Base-by-base conservation (phyloP, 371 early-diverging fungal genomes). In the Rhizopus sp. region DNA sequence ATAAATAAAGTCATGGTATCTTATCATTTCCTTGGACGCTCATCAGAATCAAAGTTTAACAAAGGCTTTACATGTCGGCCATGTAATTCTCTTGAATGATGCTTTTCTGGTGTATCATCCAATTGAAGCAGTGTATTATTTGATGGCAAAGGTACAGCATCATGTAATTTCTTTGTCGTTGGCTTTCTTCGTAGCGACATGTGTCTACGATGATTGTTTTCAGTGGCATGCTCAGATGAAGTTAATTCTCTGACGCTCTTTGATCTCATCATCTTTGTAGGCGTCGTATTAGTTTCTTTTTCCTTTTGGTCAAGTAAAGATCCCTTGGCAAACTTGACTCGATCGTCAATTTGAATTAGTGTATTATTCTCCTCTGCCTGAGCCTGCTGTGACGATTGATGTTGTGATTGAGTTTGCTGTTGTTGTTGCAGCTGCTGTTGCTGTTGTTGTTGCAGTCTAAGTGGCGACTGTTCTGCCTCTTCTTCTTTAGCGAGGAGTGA, bases 31-130 rank as follows among this genome's bases (percentile, higher is more conserved):
- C n/a, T 46, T 17, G 46, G 29, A 46, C 29, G 23, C 5, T 48
- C 40, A 38, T 48, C 48, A 23, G 62, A 33, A 45, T 65, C 66
- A 63, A 77, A 77, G 45, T 69, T 68, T 38, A 78, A 39, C 23
- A 80, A 56, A 3, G 80, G 80, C 38, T 80, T 80, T 12, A 76
- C 68, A 54, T 80, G 77, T 31, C 80, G 61, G 13, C 69, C 68
- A 49, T 69, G 60, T 17, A 77, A 50, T 10, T 66, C 58, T 51
- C 62, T 62, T 10, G 80, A 64, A 60, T 80, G 77, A n/a, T 62
- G 56, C 32, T 62, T 69, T 54, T 77, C 80, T 4, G 70, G 77
- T 7, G 72, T 62, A 17, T 62, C 64, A 13, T 75, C 65, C 38
- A 72, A 47, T 42, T 63, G 64, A 16, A 80, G 60, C 46, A 80